A percentile compares a stretch with the other conserved stretches of the same genome.
Conservation (phyloP, 768 basidiomycete species). For the Daedaleopsis nitida region DNA sequence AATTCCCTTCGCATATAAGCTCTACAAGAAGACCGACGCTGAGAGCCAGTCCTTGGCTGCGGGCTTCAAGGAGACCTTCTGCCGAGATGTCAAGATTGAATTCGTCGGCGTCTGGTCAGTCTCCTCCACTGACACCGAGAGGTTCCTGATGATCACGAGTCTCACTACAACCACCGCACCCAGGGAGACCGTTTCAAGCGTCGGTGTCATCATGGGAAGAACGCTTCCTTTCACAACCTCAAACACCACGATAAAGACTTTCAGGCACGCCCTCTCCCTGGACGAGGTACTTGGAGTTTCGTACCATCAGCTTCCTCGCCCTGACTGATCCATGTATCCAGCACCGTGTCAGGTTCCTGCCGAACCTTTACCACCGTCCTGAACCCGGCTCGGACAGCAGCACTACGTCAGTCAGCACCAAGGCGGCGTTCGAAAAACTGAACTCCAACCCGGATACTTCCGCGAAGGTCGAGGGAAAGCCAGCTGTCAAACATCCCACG, state of each 20-base stretch:
- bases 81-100: slow-evolving; percentile 65
- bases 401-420: not conserved
- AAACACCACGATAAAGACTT: slow-evolving; percentile 65
- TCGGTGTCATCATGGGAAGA: slow-evolving; percentile 62
- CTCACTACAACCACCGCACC: not conserved
- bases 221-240: slow-evolving; percentile 68
- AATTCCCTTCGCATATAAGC: slow-evolving; percentile 71
- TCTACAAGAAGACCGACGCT: slow-evolving; percentile 58
- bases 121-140: not conserved
- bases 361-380: slow-evolving; percentile 61
- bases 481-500: not conserved
- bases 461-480: not conserved
- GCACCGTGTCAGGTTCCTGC: slow-evolving; percentile 67
- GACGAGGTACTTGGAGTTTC: slow-evolving; percentile 57
- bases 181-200: slow-evolving; percentile 82
- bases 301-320: not conserved
- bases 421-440: not conserved
- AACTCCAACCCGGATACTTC: not conserved
- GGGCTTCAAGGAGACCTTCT: slow-evolving; percentile 76
- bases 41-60: slow-evolving; percentile 48
- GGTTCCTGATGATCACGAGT: too few relatives aligned
- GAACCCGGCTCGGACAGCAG: slow-evolving; percentile 27
- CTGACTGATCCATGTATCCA: slow-evolving; percentile 26
- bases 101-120: slow-evolving; percentile 77
- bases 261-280: slow-evolving; percentile 77